phyloP scores from a whole-genome alignment of 306 rosid genomes.

The Cucumis melo region DNA sequence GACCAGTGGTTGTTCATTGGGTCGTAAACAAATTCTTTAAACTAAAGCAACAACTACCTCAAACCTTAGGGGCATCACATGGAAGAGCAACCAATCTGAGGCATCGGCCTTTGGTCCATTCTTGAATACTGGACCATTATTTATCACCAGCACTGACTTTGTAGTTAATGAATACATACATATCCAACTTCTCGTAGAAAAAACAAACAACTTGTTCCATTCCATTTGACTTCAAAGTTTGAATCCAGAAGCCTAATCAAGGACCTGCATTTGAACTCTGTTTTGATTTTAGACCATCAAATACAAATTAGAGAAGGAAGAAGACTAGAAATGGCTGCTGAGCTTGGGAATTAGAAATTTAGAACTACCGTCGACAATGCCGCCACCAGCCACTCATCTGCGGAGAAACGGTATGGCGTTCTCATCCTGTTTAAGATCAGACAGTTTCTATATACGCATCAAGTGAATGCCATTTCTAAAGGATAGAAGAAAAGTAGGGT shows the following conservation, averaged over 20 bases:
- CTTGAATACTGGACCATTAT: background rate
- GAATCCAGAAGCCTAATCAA: background rate
- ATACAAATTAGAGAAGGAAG: slow-evolving; percentile 47
- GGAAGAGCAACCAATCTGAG: background rate
- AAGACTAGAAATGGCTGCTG: slow-evolving; percentile 68
- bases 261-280: background rate
- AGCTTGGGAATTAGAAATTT: slow-evolving; percentile 47
- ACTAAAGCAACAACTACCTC: slow-evolving; percentile 9
- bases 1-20: slow-evolving; percentile 41
- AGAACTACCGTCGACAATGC: too few relatives aligned
- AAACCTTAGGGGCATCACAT: background rate
- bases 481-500: background rate
- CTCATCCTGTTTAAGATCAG: slow-evolving; percentile 29
- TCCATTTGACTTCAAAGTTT: background rate
- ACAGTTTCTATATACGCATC: background rate
- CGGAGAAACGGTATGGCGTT: slow-evolving; percentile 59
- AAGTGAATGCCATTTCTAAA: too few relatives aligned
- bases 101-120: background rate
- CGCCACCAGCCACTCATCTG: slow-evolving; percentile 6
- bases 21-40: slow-evolving; percentile 36
- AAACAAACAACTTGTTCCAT: background rate
- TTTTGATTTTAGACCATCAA: background rate
- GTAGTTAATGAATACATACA: slow-evolving; percentile 37
- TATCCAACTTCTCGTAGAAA: slow-evolving; percentile 74
- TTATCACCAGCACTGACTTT: slow-evolving; percentile 37